Conservation (phyloP, 805 yeast genomes). For the Lachancea fermentati region DNA sequence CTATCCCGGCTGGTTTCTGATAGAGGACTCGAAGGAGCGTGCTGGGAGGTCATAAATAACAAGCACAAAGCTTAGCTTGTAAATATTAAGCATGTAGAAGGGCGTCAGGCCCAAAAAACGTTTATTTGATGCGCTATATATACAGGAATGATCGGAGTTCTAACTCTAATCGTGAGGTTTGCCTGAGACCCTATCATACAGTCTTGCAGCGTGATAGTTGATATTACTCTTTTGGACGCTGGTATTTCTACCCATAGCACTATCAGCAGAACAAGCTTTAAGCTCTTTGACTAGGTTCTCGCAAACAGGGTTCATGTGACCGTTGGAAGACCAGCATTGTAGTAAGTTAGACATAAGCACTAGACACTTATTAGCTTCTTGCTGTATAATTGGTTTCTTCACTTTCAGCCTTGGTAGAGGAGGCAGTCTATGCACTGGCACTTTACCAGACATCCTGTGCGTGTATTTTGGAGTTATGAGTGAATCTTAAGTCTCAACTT, state of each 20-base stretch:
- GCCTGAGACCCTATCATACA: conserved; percentile 45
- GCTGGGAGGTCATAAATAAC: conserved; percentile 26
- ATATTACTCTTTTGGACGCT: conserved; percentile 37
- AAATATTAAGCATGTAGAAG: background rate
- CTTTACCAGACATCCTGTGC: conserved; percentile 30
- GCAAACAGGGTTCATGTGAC: conserved; percentile 73
- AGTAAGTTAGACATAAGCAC: conserved; percentile 79
- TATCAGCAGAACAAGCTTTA: conserved; percentile 61
- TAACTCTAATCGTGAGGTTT: conserved; percentile 34
- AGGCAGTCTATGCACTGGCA: conserved; percentile 48
- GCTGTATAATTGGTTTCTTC: conserved; percentile 53
- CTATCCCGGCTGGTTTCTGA: conserved; percentile 33
- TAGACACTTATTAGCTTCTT: conserved; percentile 64
- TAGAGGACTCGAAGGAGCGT: conserved; percentile 28
- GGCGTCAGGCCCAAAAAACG: background rate
- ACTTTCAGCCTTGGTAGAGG: conserved; percentile 71
- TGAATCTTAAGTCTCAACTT: too few species aligned
- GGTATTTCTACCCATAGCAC: conserved; percentile 21
- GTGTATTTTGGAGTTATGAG: background rate
- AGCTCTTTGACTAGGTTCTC: conserved; percentile 59
- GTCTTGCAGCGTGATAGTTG: conserved; percentile 49
- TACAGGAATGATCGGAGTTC: background rate
- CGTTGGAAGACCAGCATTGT: conserved; percentile 95
- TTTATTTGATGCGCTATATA: background rate
- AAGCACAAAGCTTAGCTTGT: background rate